Conservation (phyloP, 495 filamentous ascomycete species). For the Penicillium nucicola region DNA sequence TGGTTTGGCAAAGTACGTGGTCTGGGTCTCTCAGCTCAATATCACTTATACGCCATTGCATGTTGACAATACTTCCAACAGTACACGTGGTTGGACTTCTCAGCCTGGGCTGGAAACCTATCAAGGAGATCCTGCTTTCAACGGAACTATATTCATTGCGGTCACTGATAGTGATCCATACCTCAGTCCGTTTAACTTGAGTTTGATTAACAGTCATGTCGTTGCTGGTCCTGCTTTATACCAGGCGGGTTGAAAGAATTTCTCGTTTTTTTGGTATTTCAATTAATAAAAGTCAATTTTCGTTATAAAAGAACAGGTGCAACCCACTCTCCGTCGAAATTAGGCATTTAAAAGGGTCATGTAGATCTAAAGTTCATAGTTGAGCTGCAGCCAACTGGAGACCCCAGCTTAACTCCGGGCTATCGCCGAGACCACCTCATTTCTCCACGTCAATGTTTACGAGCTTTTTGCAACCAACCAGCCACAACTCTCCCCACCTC, state of each 20-base stretch:
- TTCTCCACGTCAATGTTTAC: slow-evolving; percentile 14
- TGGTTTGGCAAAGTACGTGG: slow-evolving; percentile 60
- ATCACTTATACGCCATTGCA: slow-evolving; percentile 73
- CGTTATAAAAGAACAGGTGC: too few relatives aligned
- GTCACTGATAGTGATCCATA: slow-evolving; percentile 67
- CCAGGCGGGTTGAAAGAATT: slow-evolving; percentile 71
- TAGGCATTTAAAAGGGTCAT: too few relatives aligned
- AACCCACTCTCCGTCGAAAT: too few relatives aligned
- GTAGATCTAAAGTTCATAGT: too few relatives aligned
- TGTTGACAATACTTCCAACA: slow-evolving; percentile 36
- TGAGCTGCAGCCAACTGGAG: neutral
- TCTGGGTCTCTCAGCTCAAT: slow-evolving; percentile 82
- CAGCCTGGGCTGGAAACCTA: slow-evolving; percentile 66
- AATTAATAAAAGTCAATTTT: too few relatives aligned
- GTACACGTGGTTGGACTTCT: slow-evolving; percentile 59
- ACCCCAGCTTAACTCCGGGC: slow-evolving; percentile 8
- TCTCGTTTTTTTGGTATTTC: too few relatives aligned
- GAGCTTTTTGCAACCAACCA: neutral
- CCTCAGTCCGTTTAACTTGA: slow-evolving; percentile 76
- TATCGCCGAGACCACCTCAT: slow-evolving; percentile 14
- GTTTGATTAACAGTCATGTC: slow-evolving; percentile 71
- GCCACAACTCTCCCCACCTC: neutral
- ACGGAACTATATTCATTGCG: slow-evolving; percentile 76
- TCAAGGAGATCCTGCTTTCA: slow-evolving; percentile 65
- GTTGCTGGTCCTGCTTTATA: slow-evolving; percentile 71